Evolutionary conservation across 768 basidiomycete genomes (phyloP).

Genomic region (Pisolithus tinctorius): DNA sequence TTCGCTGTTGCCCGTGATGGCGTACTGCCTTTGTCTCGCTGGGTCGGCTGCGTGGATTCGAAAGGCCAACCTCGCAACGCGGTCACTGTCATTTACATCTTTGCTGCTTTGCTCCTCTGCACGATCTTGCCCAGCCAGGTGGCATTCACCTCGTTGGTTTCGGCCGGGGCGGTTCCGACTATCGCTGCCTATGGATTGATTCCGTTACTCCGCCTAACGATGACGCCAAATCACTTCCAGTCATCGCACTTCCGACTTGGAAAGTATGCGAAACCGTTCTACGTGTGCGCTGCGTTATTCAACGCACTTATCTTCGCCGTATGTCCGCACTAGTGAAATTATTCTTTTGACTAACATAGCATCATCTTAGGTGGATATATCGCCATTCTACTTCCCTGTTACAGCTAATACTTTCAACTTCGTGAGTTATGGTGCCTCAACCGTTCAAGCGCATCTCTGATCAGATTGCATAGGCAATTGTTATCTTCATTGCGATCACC

Average conservation of each 20-base stretch:
- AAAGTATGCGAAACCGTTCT: conserved; percentile 58
- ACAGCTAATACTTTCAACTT: conserved; percentile 77
- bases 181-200: conserved; percentile 87
- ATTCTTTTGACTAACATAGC: neutral
- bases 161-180: conserved; percentile 79
- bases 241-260: conserved; percentile 71
- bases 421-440: conserved; percentile 38
- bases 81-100: conserved; percentile 80
- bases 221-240: conserved; percentile 72
- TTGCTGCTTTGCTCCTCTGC: conserved; percentile 71
- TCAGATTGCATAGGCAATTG: conserved; percentile 45
- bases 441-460: conserved; percentile 6
- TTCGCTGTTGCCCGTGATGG: conserved; percentile 95
- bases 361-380: conserved; percentile 58
- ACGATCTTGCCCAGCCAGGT: conserved; percentile 86
- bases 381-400: conserved; percentile 86
- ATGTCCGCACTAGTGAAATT: conserved; percentile 20
- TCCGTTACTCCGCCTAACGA: conserved; percentile 63
- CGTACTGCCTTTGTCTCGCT: conserved; percentile 73
- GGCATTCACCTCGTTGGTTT: conserved; percentile 86
- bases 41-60: conserved; percentile 72
- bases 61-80: conserved; percentile 78
- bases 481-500: conserved; percentile 75
- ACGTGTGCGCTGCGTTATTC: conserved; percentile 60
- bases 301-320: conserved; percentile 72